These are phyloP conservation scores for Cryptosporidium tyzzeri DNA, from an alignment of 169 alveolate species.

Conservation along the genomic window DNA sequence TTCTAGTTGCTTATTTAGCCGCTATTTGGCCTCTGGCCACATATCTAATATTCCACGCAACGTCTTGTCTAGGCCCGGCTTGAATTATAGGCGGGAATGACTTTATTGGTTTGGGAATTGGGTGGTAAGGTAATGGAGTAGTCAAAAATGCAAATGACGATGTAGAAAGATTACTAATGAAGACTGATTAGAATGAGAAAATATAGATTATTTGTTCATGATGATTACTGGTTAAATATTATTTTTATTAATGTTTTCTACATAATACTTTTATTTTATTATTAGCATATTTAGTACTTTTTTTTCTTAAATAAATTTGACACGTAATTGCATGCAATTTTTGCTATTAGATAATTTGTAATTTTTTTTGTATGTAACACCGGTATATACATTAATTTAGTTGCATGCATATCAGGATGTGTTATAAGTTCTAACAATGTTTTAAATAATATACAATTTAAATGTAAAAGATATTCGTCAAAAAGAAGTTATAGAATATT, in stretches of 20 bases:
- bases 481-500: not conserved
- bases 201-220: too few relatives aligned
- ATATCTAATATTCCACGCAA: slow-evolving; percentile 45
- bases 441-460: not conserved
- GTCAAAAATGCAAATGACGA: too few relatives aligned
- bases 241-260: too few relatives aligned
- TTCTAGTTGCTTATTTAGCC: slow-evolving; percentile 13
- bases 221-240: too few relatives aligned
- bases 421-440: not conserved
- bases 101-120: not conserved
- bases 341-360: not conserved
- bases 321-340: slow-evolving; percentile 5
- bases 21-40: slow-evolving; percentile 29
- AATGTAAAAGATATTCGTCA: not conserved
- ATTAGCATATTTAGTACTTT: not conserved
- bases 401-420: not conserved
- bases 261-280: not conserved
- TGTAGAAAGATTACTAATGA: too few relatives aligned
- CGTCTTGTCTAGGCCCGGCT: slow-evolving; percentile 10
- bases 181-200: too few relatives aligned
- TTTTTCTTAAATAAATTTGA: not conserved
- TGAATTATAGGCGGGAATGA: not conserved
- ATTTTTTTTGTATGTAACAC: not conserved
- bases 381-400: not conserved
- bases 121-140: too few relatives aligned